Conservation (phyloP, 768 basidiomycete genomes). For the Hygrophoropsis aurantiaca region DNA sequence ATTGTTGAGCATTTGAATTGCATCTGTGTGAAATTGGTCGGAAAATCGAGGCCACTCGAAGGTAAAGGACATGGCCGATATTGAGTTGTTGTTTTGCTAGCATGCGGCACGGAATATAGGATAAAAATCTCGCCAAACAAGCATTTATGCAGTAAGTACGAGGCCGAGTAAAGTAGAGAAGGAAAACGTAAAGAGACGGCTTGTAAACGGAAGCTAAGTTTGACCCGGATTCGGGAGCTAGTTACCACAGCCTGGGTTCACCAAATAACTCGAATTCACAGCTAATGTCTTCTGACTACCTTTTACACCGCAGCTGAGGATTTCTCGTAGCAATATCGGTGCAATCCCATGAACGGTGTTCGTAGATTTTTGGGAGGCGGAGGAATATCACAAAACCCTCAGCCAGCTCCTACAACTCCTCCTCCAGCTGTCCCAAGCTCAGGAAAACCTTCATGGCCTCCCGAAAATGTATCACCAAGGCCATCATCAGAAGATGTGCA, state of each 20-base stretch:
- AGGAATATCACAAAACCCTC: conserved; percentile 30
- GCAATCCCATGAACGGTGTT: conserved; percentile 63
- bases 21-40: conserved; percentile 94
- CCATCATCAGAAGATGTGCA: conserved; percentile 26
- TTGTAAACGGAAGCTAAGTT: neutral
- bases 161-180: neutral
- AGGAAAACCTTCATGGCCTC: conserved; percentile 45
- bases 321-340: conserved; percentile 3
- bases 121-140: neutral
- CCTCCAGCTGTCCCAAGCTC: conserved; percentile 19
- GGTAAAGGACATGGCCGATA: conserved; percentile 69
- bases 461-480: conserved; percentile 37
- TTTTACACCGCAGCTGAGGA: neutral
- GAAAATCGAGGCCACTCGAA: conserved; percentile 98
- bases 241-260: conserved; percentile 9
- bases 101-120: neutral
- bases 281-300: neutral
- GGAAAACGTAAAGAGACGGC: conserved; percentile 5
- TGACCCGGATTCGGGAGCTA: neutral
- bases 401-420: conserved; percentile 20
- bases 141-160: conserved; percentile 4
- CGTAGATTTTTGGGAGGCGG: conserved; percentile 59
- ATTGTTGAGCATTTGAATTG: conserved; percentile 94
- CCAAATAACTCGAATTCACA: neutral
- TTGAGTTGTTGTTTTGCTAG: neutral